Evolutionary conservation across 768 basidiomycete species (phyloP), one percentile per base, ranked within the genome.

Genomic region (Lactifluus volemus): DNA sequence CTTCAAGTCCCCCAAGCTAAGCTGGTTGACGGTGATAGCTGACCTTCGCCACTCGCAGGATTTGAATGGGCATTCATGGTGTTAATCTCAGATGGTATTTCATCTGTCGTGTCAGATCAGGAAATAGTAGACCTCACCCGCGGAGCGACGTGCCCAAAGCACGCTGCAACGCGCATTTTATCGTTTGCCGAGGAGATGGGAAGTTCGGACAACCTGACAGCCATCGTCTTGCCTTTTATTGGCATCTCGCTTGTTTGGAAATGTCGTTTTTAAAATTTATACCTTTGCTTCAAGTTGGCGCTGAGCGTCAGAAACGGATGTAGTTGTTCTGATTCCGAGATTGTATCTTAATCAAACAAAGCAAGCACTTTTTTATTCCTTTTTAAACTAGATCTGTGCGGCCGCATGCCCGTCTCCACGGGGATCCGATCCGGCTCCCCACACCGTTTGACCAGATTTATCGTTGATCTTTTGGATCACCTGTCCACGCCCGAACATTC

Each of bases 381-480:
- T 49, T 53, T 38, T 34, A 1, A 9, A 14, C 48, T 53, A 63
- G 42, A 95, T 92, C 69, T 97, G 92, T 17, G 86, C 83, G 19
- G 81, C 83, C 39, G 92, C 95, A 68, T 92, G 88, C 14, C 94
- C 94, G 71, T 96, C 94, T 17, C 81, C 89, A 39, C 94, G 82
- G 59, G 82, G 83, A 72, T 99, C 97, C 4, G 89, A 92, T 6
- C 95, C 96, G 25, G 91, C 96, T 1, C 89, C 94, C 97, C 97
- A 98, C 5, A 95, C 88, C n/a, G 80, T 75, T 70, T 74, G 77
- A 14, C 91, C 89, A 32, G 84, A 82, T 50, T 73, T 74, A 69
- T 86, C 81, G 7, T 79, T 74, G 19, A 90, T 71, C 71, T 81
- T 87, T 73, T 96, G 93, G 65, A 98, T 97, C 58, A 98, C 76